Base-by-base conservation (phyloP, 306 rosid species). In the Pyrus betulifolia region DNA sequence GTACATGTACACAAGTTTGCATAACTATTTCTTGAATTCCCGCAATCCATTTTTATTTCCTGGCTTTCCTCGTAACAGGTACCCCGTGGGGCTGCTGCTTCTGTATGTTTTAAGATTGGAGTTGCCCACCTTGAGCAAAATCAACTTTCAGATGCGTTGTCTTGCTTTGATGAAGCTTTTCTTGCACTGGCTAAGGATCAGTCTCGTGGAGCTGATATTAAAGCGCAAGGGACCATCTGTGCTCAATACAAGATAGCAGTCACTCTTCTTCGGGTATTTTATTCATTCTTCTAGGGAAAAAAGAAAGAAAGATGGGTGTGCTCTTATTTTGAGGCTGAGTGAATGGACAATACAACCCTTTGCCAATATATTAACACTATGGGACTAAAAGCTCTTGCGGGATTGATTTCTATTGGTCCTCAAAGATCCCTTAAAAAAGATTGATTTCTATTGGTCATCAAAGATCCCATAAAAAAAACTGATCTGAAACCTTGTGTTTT, bases 181-280 rank as follows among this genome's bases (percentile, higher is more conserved):
- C 91, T 92, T 70, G 92, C 99, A 59, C 82, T 92, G 72, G 99
- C 99, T 44, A 96, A 91, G 86, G 99, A 96, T 76, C 85, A 88
- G 76, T 96, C 99, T 81, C 93, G 97, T 55, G 99, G 98, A 81
- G 91, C 88, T 87, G 98, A 96, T 87, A 92, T 96, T 74, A 96
- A 96, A 84, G 91, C 99, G 28, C 99, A 96, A 81, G 97, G 98
- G 63, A 92, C 99, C 85, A 96, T 92, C 68, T 91, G 94, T 87
- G 99, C 99, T 61, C 99, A 96, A 80, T 96, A 96, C 85, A 96
- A 96, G 92, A 85, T 91, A 80, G 88, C 99, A 33, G 98, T 96
- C 69, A 91, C 91, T 80, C 97, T 96, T 80, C 98, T 96, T 72
- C 91, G 25, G 62, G 62, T 21, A 57, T 9, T 45, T 31, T 73